Evolutionary conservation across 371 early-diverging fungal genomes (phyloP).

Genomic region (Rhizopus arrhizus): DNA sequence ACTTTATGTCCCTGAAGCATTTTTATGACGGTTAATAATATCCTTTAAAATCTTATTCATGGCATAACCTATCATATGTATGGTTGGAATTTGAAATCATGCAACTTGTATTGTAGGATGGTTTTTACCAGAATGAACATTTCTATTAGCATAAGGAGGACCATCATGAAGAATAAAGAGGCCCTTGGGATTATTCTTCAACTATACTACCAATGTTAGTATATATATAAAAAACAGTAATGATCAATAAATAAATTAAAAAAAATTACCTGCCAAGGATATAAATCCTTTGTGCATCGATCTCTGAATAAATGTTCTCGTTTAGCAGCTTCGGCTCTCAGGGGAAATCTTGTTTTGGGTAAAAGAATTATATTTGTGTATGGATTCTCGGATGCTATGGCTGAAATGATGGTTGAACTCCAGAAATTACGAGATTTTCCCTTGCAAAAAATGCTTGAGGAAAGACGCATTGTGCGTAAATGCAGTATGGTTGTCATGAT

Average conservation of each 20-base stretch:
- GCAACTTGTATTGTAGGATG: too few relatives aligned
- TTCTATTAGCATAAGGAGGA: slow-evolving; percentile 96
- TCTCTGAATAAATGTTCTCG: slow-evolving; percentile 64
- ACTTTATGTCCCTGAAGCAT: slow-evolving; percentile 87
- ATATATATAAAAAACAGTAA: too few relatives aligned
- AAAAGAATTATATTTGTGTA: slow-evolving; percentile 69
- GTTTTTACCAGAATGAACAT: slow-evolving; percentile 89
- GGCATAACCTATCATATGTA: slow-evolving; percentile 91
- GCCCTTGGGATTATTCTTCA: slow-evolving; percentile 66
- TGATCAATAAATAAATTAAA: too few relatives aligned
- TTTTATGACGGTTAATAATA: slow-evolving; percentile 83
- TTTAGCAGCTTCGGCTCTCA: slow-evolving; percentile 69
- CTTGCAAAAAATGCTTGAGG: too few relatives aligned
- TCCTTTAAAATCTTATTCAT: slow-evolving; percentile 95
- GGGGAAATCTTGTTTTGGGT: slow-evolving; percentile 74
- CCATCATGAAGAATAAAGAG: slow-evolving; percentile 90
- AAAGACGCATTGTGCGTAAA: too few relatives aligned
- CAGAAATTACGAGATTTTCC: too few relatives aligned
- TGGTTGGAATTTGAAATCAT: too few relatives aligned
- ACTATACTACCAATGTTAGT: too few relatives aligned
- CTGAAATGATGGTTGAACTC: too few relatives aligned
- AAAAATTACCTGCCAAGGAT: slow-evolving; percentile 81
- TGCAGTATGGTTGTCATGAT: too few relatives aligned
- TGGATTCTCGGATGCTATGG: too few relatives aligned
- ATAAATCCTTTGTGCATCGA: slow-evolving; percentile 68